A percentile compares a stretch with the other conserved stretches of the same genome.
These are phyloP conservation scores for Adansonia grandidieri DNA, from an alignment of 441 rosid genomes.

Conservation along the genomic window DNA sequence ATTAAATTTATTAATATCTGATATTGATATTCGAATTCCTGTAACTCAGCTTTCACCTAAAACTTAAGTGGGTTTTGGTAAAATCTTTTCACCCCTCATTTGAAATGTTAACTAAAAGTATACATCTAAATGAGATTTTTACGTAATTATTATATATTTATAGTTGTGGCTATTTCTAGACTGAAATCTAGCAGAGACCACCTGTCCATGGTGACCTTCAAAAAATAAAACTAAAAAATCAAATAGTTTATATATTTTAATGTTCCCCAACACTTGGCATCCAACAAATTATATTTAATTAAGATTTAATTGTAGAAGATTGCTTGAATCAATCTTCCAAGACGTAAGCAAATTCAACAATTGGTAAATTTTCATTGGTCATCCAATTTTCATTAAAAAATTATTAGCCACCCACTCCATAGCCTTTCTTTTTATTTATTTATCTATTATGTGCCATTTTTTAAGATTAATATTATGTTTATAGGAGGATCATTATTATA, in stretches of 20 bases:
- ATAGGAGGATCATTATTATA: too few species aligned
- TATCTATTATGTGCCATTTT: too few species aligned
- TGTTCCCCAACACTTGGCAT: conserved; percentile 44
- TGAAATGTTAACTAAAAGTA: too few species aligned
- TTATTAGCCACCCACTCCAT: conserved; percentile 40
- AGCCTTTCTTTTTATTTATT: neutral
- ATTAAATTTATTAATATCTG: too few species aligned
- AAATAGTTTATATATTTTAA: conserved; percentile 33
- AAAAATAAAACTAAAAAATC: conserved; percentile 29
- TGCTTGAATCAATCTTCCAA: conserved; percentile 32
- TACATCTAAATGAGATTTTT: too few species aligned
- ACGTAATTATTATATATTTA: neutral
- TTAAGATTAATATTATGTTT: too few species aligned
- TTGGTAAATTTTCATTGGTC: conserved; percentile 36
- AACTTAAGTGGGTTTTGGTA: too few species aligned
- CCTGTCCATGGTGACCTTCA: conserved; percentile 59
- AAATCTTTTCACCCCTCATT: too few species aligned
- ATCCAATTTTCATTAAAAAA: conserved; percentile 37
- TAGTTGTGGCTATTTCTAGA: too few species aligned
- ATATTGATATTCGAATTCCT: too few species aligned
- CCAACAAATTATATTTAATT: conserved; percentile 37
- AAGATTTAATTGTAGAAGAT: conserved; percentile 30
- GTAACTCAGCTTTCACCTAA: too few species aligned
- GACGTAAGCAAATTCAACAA: conserved; percentile 40
- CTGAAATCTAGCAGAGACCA: conserved; percentile 27